These are phyloP conservation scores for Saturnispora mendoncae DNA, from an alignment of 805 yeast species.

Conservation along the genomic window DNA sequence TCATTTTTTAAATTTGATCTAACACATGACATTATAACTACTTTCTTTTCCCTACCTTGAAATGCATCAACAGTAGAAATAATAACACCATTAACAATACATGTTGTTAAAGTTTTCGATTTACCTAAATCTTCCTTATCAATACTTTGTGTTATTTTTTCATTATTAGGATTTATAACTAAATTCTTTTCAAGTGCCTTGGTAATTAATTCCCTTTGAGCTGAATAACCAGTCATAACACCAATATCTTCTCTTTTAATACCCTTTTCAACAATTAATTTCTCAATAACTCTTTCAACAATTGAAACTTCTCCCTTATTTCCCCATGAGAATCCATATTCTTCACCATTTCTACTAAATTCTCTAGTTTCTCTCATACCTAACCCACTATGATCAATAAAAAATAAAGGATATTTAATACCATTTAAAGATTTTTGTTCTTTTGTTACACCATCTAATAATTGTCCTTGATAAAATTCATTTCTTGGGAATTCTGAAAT, in stretches of 20 bases:
- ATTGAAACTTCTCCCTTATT: slow-evolving; percentile 45
- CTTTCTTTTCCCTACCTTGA: slow-evolving; percentile 86
- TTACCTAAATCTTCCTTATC: slow-evolving; percentile 53
- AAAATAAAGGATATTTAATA: slow-evolving; percentile 47
- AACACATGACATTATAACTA: slow-evolving; percentile 70
- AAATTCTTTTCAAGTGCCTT: slow-evolving; percentile 39
- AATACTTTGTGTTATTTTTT: slow-evolving; percentile 39
- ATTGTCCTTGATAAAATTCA: slow-evolving; percentile 63
- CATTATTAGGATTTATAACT: slow-evolving; percentile 45
- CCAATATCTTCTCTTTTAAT: slow-evolving; percentile 47
- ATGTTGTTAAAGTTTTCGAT: slow-evolving; percentile 37
- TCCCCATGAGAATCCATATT: slow-evolving; percentile 48
- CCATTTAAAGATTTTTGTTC: slow-evolving; percentile 39
- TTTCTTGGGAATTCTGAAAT: slow-evolving; percentile 78
- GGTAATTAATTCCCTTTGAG: slow-evolving; percentile 60
- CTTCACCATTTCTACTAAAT: slow-evolving; percentile 31
- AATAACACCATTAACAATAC: slow-evolving; percentile 36
- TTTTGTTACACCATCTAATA: slow-evolving; percentile 61
- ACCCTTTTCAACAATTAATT: slow-evolving; percentile 45
- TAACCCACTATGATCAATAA: slow-evolving; percentile 49
- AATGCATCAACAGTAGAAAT: slow-evolving; percentile 75
- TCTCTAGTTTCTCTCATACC: slow-evolving; percentile 39
- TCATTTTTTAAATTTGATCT: slow-evolving; percentile 48
- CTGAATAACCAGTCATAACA: slow-evolving; percentile 67
- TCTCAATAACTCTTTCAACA: slow-evolving; percentile 40